Conservation (phyloP, 768 basidiomycete genomes). For the Jaapia argillacea region DNA sequence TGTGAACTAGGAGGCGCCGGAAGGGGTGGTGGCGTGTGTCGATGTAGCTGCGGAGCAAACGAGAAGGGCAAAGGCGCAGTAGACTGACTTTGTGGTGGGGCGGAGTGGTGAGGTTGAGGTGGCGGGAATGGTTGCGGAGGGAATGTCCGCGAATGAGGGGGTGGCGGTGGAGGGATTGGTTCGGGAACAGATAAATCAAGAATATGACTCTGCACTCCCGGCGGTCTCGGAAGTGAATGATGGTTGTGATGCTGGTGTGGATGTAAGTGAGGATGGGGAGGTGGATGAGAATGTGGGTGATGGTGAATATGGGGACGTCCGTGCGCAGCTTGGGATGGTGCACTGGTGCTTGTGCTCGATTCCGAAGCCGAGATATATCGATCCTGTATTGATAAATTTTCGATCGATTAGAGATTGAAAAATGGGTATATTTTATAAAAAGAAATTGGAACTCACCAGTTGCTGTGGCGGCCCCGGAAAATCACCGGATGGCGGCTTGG, state of each 20-base stretch:
- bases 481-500: slow-evolving; percentile 1
- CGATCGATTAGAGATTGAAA: too few relatives aligned
- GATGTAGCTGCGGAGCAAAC: not conserved
- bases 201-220: too few relatives aligned
- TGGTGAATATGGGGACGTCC: not conserved
- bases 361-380: too few relatives aligned
- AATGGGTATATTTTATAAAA: too few relatives aligned
- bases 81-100: slow-evolving; percentile 4
- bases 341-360: too few relatives aligned
- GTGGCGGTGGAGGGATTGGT: slow-evolving; percentile 6
- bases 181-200: too few relatives aligned
- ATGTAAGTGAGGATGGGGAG: not conserved
- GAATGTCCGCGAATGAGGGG: slow-evolving; percentile 2
- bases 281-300: not conserved
- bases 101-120: slow-evolving; percentile 6
- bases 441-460: too few relatives aligned
- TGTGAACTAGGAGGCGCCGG: too few relatives aligned
- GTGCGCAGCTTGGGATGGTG: not conserved
- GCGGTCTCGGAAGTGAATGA: too few relatives aligned
- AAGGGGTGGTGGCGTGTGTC: slow-evolving; percentile 3
- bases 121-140: slow-evolving; percentile 1
- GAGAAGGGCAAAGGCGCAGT: slow-evolving; percentile 1
- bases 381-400: too few relatives aligned
- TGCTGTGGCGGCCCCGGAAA: slow-evolving; percentile 8
- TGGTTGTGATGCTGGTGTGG: too few relatives aligned